Evolutionary conservation across 73 alveolate genomes (phyloP), one percentile per base, ranked within the genome.

Genomic region (Stentor coeruleus): DNA sequence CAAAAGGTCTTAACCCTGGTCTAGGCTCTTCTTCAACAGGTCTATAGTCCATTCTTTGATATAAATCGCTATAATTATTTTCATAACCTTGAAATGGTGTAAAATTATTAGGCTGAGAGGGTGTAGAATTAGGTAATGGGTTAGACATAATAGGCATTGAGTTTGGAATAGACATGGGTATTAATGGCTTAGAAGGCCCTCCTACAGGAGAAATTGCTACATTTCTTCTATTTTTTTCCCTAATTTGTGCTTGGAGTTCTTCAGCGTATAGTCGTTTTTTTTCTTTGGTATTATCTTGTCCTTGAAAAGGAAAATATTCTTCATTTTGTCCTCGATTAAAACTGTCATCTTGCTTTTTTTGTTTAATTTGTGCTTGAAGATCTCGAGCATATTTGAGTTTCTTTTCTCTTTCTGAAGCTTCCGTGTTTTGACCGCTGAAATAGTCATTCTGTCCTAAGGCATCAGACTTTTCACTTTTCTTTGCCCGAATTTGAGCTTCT

Each of bases 351-450:
- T 66, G 79, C 11, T 66, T 66, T 66, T 66, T 66, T 66, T 66
- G 79, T 3, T 66, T 31, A 26, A 66, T 66, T 33, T 66, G 79
- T 66, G 79, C 79, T 66, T 66, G 42, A 0, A 66, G 79, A 28
- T 66, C 79, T 66, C n/a, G 14, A 28, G 79, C 79, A 33, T 66
- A 66, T 66, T 33, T 20, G n/a, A 20, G n/a, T 2, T 66, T 66
- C 33, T 66, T 66, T 31, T 31, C 37, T 66, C 40, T 31, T 66
- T 66, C 79, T 20, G n/a, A 31, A 49, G 20, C 28, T 11, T 6
- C 66, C 20, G 66, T 11, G 20, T 6, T 6, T 49, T 6, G 28
- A 11, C 66, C 66, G 6, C 66, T 49, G 66, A 49, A 49, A 20
- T 49, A 49, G 36, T 66, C n/a, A 66, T 33, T 66, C 33, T 66